phyloP scores from a whole-genome alignment of 108 stramenopile genomes.

The Skeletonema costatum region DNA sequence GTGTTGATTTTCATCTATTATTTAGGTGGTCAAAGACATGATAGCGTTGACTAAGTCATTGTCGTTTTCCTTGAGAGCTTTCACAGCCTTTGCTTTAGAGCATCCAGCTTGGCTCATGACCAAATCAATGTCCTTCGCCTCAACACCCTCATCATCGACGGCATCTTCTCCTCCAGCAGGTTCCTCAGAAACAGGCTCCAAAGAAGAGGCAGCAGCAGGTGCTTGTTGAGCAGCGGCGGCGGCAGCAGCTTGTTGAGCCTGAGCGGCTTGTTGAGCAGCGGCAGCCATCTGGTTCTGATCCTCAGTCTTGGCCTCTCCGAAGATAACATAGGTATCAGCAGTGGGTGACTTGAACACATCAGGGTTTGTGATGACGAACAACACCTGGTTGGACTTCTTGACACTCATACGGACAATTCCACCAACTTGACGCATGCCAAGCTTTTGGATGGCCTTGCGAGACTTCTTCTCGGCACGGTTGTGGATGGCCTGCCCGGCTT shows the following conservation, averaged over 20 bases:
- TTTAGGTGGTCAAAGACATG: constrained; percentile 95
- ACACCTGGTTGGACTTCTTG: constrained; percentile 96
- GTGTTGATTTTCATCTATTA: neutral
- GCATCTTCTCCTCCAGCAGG: constrained; percentile 37
- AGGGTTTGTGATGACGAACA: constrained; percentile 95
- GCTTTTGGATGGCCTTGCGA: constrained; percentile 98
- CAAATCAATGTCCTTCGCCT: constrained; percentile 96
- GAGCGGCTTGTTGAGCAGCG: constrained; percentile 84
- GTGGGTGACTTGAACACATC: constrained; percentile 95
- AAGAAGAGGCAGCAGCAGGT: constrained; percentile 32
- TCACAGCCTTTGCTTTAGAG: constrained; percentile 88
- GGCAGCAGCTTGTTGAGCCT: constrained; percentile 74
- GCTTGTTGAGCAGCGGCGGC: constrained; percentile 59
- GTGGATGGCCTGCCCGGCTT: constrained; percentile 53
- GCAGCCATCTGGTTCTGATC: constrained; percentile 85
- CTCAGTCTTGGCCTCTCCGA: constrained; percentile 99
- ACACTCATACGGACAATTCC: constrained; percentile 96
- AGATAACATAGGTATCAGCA: constrained; percentile 97
- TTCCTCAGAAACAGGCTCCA: constrained; percentile 33
- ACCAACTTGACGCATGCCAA: constrained; percentile 93
- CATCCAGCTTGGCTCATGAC: constrained; percentile 94
- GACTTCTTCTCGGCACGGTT: constrained; percentile 99
- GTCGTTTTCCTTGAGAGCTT: constrained; percentile 95
- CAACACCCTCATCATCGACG: constrained; percentile 92
- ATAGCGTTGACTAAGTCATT: constrained; percentile 97